Conservation (phyloP, 2,329 filamentous ascomycete species). For the Hortaea werneckii region DNA sequence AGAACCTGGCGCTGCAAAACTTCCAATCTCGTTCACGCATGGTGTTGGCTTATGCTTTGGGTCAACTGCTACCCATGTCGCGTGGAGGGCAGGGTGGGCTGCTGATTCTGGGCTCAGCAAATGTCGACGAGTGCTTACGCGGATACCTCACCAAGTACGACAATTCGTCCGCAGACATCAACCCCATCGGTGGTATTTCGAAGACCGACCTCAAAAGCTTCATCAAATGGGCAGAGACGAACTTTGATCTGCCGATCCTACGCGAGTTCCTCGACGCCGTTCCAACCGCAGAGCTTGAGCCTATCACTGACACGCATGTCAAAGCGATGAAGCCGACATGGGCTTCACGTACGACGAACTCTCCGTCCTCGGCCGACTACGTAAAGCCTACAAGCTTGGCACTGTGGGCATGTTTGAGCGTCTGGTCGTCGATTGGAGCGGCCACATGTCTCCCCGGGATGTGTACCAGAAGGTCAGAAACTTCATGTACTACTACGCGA, state of each 20-base stretch:
- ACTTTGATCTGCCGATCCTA: slow-evolving; percentile 55
- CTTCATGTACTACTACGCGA: slow-evolving; percentile 47
- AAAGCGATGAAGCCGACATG: slow-evolving; percentile 47
- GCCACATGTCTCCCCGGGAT: slow-evolving; percentile 21
- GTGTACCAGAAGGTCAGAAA: slow-evolving; percentile 34
- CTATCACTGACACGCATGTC: slow-evolving; percentile 54
- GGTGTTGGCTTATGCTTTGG: slow-evolving; percentile 56
- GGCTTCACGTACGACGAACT: slow-evolving; percentile 47
- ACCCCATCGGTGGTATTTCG: slow-evolving; percentile 53
- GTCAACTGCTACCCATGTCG: slow-evolving; percentile 51
- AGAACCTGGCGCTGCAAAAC: slow-evolving; percentile 59
- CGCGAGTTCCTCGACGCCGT: slow-evolving; percentile 52
- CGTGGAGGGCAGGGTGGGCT: slow-evolving; percentile 49
- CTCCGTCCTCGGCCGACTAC: slow-evolving; percentile 41
- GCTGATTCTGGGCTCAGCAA: slow-evolving; percentile 57
- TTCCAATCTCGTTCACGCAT: slow-evolving; percentile 58
- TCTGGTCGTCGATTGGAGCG: slow-evolving; percentile 42
- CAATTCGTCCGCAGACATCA: slow-evolving; percentile 44
- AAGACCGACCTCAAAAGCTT: slow-evolving; percentile 65
- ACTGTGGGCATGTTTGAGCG: slow-evolving; percentile 46
- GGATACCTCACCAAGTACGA: slow-evolving; percentile 66
- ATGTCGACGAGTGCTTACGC: slow-evolving; percentile 51
- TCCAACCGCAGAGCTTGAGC: slow-evolving; percentile 45
- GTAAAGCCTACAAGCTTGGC: slow-evolving; percentile 46
- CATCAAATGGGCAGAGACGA: slow-evolving; percentile 51